Evolutionary conservation across 352 stramenopile species (phyloP), one percentile per base, ranked within the genome.

Genomic region (Globisporangium recalcitrans): DNA sequence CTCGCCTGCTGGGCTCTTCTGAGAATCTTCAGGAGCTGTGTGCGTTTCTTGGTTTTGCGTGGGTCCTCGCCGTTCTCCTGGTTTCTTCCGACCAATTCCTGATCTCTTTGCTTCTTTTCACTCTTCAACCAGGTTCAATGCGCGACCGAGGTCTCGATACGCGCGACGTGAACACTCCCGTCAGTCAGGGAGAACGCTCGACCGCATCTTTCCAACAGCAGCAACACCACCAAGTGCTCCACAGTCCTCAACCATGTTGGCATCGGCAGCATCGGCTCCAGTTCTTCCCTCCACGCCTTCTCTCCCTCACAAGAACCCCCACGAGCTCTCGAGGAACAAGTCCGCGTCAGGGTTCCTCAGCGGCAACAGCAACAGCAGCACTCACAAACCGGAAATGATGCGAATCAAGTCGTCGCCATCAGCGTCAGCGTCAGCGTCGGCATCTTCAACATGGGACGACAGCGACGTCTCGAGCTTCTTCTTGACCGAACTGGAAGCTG

Each of bases 381-480:
- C 6, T 5, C 38, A 46, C n/a, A 46, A 46, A 6, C 38, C 38
- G 38, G 38, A 6, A 19, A 46, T 46, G 4, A 46, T 5, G 16
- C 16, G 38, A n/a, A 19, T 46, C 16, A 46, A 21, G 6, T 46
- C 36, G 14, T 44, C 36, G 1, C 36, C 38, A 46, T 46, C 38
- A 21, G 24, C 36, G 27, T 36, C 65, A 52, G 27, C 38, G 21
- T 46, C 38, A 21, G 24, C 36, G 27, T 36, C 65, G 49, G 27
- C 11, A 2, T 29, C 48, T 3, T 38, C 54, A 24, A 22, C 36
- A 7, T 72, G 65, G 58, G 73, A 65, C 11, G 73, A 85, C 6
- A 59, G 80, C 27, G 75, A 85, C 7, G 55, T 77, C 19, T 69
- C 75, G 14, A 86, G 74, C 55, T 88, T 87, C 57, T 93, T 93